A percentile compares a stretch with the other conserved stretches of the same genome.
Evolutionary conservation across 257 asterid genomes (phyloP).

Genomic region (Striga asiatica): DNA sequence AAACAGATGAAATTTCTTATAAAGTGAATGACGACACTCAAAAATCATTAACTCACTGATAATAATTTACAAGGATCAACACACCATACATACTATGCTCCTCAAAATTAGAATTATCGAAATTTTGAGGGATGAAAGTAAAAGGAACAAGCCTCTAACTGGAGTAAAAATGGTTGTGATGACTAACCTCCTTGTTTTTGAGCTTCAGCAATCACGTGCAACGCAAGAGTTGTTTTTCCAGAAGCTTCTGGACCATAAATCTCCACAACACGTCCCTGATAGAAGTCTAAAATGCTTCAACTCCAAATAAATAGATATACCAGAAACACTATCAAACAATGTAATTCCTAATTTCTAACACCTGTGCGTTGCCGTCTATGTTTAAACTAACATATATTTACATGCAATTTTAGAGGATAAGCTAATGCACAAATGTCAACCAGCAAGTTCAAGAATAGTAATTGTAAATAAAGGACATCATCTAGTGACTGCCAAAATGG

Average conservation of each 20-base stretch:
- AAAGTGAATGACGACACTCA: too few relatives aligned
- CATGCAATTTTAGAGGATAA: not conserved
- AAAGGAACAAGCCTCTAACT: not conserved
- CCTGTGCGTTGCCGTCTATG: not conserved
- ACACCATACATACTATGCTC: too few relatives aligned
- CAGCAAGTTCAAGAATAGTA: slow-evolving; percentile 1
- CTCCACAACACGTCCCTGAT: slow-evolving; percentile 90
- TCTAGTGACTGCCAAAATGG: not conserved
- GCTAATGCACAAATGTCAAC: not conserved
- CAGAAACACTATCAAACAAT: not conserved
- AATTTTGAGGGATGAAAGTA: not conserved
- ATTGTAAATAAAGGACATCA: not conserved
- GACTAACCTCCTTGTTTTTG: slow-evolving; percentile 84
- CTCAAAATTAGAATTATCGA: too few relatives aligned
- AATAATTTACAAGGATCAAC: too few relatives aligned
- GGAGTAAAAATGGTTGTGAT: not conserved
- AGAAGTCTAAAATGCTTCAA: slow-evolving; percentile 8
- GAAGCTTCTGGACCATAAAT: slow-evolving; percentile 98
- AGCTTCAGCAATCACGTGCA: slow-evolving; percentile 94
- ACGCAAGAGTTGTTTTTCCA: slow-evolving; percentile 93
- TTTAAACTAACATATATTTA: not conserved
- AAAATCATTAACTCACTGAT: too few relatives aligned
- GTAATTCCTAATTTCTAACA: not conserved
- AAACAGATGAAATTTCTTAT: not conserved
- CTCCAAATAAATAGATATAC: slow-evolving; percentile 1